A percentile compares a stretch with the other conserved stretches of the same genome.
Conservation (phyloP, 176 grass and related monocot genomes). For the Saccharum spontaneum region DNA sequence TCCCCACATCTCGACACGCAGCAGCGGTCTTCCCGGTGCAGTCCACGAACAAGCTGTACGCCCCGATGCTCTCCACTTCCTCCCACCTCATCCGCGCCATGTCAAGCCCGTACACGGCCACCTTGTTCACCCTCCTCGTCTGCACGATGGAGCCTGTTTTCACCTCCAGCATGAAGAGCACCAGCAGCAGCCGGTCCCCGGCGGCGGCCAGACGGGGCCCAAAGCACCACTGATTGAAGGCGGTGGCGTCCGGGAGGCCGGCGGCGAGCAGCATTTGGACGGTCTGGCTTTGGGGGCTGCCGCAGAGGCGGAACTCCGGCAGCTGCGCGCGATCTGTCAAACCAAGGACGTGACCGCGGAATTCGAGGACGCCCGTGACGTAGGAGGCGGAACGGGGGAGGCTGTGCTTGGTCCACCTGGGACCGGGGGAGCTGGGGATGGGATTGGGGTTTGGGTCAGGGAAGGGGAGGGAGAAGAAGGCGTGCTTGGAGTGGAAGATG, state of each 20-base stretch:
- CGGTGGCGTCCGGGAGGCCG: conserved; percentile 42
- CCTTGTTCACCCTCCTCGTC: not conserved
- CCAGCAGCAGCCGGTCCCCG: conserved; percentile 32
- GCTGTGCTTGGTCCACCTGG: conserved; percentile 31
- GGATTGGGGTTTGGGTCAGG: not conserved
- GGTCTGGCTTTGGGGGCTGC: not conserved
- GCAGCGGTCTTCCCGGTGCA: conserved; percentile 5
- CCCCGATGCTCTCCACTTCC: conserved; percentile 30
- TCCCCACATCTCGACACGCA: conserved; percentile 23
- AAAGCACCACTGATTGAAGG: conserved; percentile 17
- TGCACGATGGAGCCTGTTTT: not conserved
- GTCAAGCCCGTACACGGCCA: conserved; percentile 41
- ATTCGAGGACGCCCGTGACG: conserved; percentile 25
- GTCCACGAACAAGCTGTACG: conserved; percentile 47
- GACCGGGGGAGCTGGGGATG: not conserved
- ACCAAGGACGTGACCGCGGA: conserved; percentile 35
- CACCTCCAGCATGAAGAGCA: conserved; percentile 40
- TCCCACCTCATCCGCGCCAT: conserved; percentile 39
- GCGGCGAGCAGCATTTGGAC: not conserved
- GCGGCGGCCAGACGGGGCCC: conserved; percentile 29
- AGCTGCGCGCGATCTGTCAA: conserved; percentile 44
- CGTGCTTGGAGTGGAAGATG: conserved; percentile 44
- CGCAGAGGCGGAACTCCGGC: conserved; percentile 37
- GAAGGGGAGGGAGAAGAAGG: conserved; percentile 42
- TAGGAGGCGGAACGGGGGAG: conserved; percentile 41